These are phyloP conservation scores for Phoma herbarum DNA, from an alignment of 2,329 filamentous ascomycete genomes.

Conservation along the genomic window DNA sequence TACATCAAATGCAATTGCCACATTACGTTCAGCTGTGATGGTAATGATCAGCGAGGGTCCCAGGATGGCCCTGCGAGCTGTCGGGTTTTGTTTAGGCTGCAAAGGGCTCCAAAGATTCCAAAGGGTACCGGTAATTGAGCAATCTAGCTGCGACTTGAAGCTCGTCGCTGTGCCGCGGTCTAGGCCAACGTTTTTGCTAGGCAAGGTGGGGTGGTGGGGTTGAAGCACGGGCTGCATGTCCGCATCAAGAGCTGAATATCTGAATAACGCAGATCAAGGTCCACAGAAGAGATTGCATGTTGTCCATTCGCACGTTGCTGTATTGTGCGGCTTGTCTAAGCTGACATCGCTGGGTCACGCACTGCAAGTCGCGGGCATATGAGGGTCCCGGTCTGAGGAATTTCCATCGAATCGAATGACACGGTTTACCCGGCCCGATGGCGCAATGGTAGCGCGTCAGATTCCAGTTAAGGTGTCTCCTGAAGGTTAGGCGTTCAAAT, in stretches of 20 bases:
- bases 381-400: neutral
- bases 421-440: conserved; percentile 32
- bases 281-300: neutral
- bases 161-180: conserved; percentile 9
- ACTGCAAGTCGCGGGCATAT: neutral
- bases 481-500: conserved; percentile 44
- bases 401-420: conserved; percentile 27
- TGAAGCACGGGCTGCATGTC: conserved; percentile 15
- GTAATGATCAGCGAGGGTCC: neutral
- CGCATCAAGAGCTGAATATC: conserved; percentile 10
- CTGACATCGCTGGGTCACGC: neutral
- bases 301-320: neutral
- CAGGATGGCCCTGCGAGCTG: neutral
- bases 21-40: no score
- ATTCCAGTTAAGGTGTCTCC: conserved; percentile 40
- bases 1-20: no score
- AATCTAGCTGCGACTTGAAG: neutral
- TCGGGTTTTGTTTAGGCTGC: no score
- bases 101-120: neutral
- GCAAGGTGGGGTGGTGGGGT: conserved; percentile 23
- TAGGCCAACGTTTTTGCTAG: conserved; percentile 12
- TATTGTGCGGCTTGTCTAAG: neutral
- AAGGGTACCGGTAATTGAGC: no score
- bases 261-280: neutral
- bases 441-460: conserved; percentile 45